phyloP scores from a whole-genome alignment of 306 rosid species.

The Sesbania bispinosa region DNA sequence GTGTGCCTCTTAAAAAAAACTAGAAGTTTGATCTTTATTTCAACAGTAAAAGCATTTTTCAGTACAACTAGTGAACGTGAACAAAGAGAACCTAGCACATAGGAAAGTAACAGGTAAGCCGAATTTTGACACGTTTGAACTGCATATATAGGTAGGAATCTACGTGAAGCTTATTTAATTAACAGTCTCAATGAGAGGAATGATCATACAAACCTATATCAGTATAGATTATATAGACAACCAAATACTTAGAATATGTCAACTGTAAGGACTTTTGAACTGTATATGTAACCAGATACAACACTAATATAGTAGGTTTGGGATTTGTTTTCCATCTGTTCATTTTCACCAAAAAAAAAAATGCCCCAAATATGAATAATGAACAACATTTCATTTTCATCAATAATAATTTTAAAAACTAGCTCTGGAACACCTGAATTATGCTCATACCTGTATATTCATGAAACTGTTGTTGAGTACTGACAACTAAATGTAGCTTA shows the following conservation, averaged over 20 bases:
- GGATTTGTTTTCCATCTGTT: background rate
- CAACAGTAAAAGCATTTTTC: too few relatives aligned
- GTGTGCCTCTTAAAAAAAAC: too few relatives aligned
- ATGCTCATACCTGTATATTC: conserved; percentile 70
- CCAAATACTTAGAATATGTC: background rate
- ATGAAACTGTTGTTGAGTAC: conserved; percentile 40
- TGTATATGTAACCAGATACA: background rate
- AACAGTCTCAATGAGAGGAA: conserved; percentile 2
- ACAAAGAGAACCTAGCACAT: too few relatives aligned
- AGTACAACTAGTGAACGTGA: too few relatives aligned
- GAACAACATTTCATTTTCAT: background rate
- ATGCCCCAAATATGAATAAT: background rate
- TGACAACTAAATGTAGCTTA: conserved; percentile 42
- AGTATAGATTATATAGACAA: background rate
- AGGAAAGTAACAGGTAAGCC: too few relatives aligned
- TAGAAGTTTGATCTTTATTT: too few relatives aligned
- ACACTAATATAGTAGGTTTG: background rate
- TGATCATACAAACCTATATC: background rate
- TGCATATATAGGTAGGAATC: too few relatives aligned
- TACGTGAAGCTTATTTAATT: background rate
- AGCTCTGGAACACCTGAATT: conserved; percentile 10
- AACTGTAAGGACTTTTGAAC: background rate
- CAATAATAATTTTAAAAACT: background rate
- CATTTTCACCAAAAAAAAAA: background rate
- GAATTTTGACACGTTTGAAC: too few relatives aligned